These are phyloP conservation scores for Pichia nakasei DNA, from an alignment of 805 yeast species.

Conservation along the genomic window DNA sequence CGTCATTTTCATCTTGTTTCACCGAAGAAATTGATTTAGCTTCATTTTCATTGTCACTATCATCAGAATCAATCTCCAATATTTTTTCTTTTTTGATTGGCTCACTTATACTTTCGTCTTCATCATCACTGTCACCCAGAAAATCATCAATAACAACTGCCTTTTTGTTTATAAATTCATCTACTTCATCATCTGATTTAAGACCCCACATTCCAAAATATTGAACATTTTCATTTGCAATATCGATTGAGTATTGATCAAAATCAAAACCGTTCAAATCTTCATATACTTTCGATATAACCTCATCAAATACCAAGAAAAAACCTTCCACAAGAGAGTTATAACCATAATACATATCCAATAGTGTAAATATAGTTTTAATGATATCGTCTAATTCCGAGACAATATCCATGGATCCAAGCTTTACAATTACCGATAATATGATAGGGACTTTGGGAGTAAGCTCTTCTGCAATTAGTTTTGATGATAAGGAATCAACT, in stretches of 20 bases:
- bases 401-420: slow-evolving; percentile 61
- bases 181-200: slow-evolving; percentile 33
- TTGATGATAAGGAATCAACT: slow-evolving; percentile 66
- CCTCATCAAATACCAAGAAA: slow-evolving; percentile 57
- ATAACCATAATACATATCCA: slow-evolving; percentile 85
- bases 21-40: slow-evolving; percentile 21
- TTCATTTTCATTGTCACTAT: slow-evolving; percentile 30
- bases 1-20: slow-evolving; percentile 8
- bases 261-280: slow-evolving; percentile 28
- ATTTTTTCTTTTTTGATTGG: slow-evolving; percentile 15
- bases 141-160: slow-evolving; percentile 20
- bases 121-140: slow-evolving; percentile 11
- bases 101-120: slow-evolving; percentile 12
- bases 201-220: slow-evolving; percentile 55
- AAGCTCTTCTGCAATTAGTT: slow-evolving; percentile 59
- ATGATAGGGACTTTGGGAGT: slow-evolving; percentile 69
- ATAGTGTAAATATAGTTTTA: slow-evolving; percentile 55
- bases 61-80: slow-evolving; percentile 26
- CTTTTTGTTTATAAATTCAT: slow-evolving; percentile 34
- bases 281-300: slow-evolving; percentile 40
- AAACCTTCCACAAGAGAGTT: slow-evolving; percentile 61
- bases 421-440: slow-evolving; percentile 54
- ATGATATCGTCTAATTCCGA: slow-evolving; percentile 65
- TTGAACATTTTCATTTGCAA: slow-evolving; percentile 19
- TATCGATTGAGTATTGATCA: slow-evolving; percentile 10